Percentiles rank a stretch among this genome's conserved stretches.
Evolutionary conservation across 257 asterid genomes (phyloP).

Genomic region (Solanum sejunctum): DNA sequence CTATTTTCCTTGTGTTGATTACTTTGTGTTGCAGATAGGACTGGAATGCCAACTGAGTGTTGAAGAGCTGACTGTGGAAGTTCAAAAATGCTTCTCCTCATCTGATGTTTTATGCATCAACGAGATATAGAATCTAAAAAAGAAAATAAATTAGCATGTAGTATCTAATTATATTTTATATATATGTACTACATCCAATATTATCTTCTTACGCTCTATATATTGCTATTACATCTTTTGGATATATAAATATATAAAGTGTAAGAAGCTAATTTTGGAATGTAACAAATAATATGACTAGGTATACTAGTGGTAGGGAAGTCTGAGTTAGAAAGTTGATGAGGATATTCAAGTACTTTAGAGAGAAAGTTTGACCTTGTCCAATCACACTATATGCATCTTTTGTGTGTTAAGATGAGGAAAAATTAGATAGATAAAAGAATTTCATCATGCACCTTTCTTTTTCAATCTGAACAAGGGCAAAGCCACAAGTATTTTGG

Average conservation of each 20-base stretch:
- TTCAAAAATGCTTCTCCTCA: conserved; percentile 66
- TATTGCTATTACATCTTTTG: not conserved
- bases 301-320: not conserved
- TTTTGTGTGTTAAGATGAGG: not conserved
- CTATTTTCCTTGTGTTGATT: not conserved
- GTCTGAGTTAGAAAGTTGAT: not conserved
- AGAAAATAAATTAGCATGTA: not conserved
- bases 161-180: not conserved
- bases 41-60: conserved; percentile 83
- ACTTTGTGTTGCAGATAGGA: conserved; percentile 48
- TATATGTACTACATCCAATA: not conserved
- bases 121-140: not conserved
- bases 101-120: conserved; percentile 12
- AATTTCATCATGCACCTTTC: too few relatives aligned
- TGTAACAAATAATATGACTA: not conserved
- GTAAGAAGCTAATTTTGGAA: not conserved
- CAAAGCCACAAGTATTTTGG: not conserved
- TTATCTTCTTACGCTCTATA: not conserved
- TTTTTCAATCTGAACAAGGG: too few relatives aligned
- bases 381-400: not conserved
- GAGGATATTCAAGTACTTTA: not conserved
- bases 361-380: not conserved
- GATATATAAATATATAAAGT: not conserved
- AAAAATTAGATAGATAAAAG: too few relatives aligned
- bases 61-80: conserved; percentile 79